Evolutionary conservation across 1,284 basidiomycete species (phyloP), one percentile per base, ranked within the genome.

Genomic region (Pyrrhoderma lamaoense): DNA sequence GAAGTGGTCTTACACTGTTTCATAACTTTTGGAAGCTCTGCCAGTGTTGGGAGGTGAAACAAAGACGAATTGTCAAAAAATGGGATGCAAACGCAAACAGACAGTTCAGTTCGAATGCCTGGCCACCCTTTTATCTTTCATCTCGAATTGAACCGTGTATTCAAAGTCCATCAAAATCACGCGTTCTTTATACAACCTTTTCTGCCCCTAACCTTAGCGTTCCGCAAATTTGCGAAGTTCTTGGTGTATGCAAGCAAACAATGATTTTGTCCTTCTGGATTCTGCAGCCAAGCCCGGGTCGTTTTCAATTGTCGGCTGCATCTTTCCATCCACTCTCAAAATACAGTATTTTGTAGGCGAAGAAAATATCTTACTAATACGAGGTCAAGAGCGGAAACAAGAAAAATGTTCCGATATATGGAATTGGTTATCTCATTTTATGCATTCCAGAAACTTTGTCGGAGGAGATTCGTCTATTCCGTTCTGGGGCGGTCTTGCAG

Each of bases 401-500:
- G 57, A 60, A 2, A 60, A 61, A 3, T 31, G 27, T 31, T 11
- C 27, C 27, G 38, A 40, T 40, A 70, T 87, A 23, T 89, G 86
- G 87, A 67, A 75, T 34, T 89, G 85, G 85, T 65, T 88, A 18
- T 70, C 75, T 21, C 62, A 67, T n/a, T 88, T 83, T 65, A 85
- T 88, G 80, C 71, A 67, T 35, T 56, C 65, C 21, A 70, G 67
- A 46, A 72, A 67, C 52, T 76, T 72, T 3, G 50, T 58, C 16
- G 69, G 68, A 18, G 85, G 85, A 3, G 60, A 62, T 44, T 57
- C 69, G 7, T 69, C 75, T 7, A 63, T 80, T 31, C 86, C 86
- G 0, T 89, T 89, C 61, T 89, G 87, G 85, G 87, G 85, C 42
- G 87, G 86, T 19, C 66, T 89, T 13, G 65, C 87, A 21, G 86